These are phyloP conservation scores for Blepharisma japonicum DNA, from an alignment of 73 alveolate genomes.

Conservation along the genomic window DNA sequence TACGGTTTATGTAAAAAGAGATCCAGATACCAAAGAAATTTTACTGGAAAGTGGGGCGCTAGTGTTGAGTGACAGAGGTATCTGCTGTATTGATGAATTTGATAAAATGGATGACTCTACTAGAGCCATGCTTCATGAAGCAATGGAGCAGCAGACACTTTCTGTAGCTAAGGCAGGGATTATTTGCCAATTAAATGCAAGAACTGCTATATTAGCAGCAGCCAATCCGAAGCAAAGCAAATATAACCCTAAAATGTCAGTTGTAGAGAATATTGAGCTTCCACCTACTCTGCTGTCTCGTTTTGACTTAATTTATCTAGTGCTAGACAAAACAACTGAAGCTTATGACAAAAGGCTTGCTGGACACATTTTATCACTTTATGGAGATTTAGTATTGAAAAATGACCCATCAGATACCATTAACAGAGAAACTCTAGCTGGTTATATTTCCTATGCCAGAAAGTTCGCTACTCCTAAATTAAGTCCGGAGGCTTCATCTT, in stretches of 20 bases:
- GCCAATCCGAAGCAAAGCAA: conserved; percentile 92
- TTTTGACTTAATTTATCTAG: conserved; percentile 96
- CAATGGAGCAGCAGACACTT: conserved; percentile 94
- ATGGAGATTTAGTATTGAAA: conserved; percentile 40
- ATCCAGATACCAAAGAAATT: conserved; percentile 97
- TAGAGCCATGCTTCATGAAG: conserved; percentile 93
- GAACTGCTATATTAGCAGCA: conserved; percentile 99
- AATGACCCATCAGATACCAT: conserved; percentile 42
- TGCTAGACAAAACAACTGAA: conserved; percentile 91
- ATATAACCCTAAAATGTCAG: conserved; percentile 93
- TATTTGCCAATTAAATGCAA: conserved; percentile 95
- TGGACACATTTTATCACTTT: conserved; percentile 85
- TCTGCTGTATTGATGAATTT: conserved; percentile 99
- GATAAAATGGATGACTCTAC: conserved; percentile 99
- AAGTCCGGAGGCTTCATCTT: conserved; percentile 69
- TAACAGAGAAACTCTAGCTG: conserved; percentile 69
- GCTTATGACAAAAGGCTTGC: conserved; percentile 93
- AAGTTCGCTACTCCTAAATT: conserved; percentile 59
- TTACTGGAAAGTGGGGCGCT: conserved; percentile 98
- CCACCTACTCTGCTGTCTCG: conserved; percentile 97
- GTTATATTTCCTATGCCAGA: conserved; percentile 77
- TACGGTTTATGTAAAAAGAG: conserved; percentile 98
- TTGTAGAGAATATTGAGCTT: conserved; percentile 91
- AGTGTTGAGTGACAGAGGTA: conserved; percentile 97
- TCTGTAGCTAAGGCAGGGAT: conserved; percentile 99